phyloP scores from a whole-genome alignment of 352 stramenopile genomes.

The Pilasporangium apinafurcum region DNA sequence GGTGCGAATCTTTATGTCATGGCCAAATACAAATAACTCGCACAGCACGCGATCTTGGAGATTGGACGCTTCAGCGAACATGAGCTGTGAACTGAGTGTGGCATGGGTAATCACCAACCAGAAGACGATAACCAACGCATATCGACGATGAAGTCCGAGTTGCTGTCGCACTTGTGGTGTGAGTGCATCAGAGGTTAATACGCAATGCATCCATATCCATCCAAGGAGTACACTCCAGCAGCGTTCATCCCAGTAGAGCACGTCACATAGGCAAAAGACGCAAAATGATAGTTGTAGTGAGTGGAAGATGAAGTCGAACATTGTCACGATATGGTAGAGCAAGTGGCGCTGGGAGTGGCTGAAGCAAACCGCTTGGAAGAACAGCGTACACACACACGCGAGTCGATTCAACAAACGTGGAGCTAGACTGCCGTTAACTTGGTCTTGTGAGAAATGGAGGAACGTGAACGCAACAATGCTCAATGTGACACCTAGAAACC shows the following conservation, averaged over 20 bases:
- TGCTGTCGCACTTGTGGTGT: neutral
- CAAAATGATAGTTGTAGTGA: constrained; percentile 22
- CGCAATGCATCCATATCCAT: constrained; percentile 24
- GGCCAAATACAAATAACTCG: neutral
- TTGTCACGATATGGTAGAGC: constrained; percentile 18
- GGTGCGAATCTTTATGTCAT: neutral
- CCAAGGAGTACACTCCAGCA: constrained; percentile 5
- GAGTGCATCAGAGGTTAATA: constrained; percentile 19
- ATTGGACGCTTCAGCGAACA: neutral
- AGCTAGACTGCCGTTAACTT: constrained; percentile 3
- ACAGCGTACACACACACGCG: constrained; percentile 1
- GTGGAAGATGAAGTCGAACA: constrained; percentile 34
- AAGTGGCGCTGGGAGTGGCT: constrained; percentile 14
- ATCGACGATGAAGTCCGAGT: constrained; percentile 1
- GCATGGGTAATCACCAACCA: constrained; percentile 1
- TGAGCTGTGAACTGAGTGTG: neutral
- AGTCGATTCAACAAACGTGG: neutral
- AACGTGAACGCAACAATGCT: too few species aligned
- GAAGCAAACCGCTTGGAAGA: constrained; percentile 5
- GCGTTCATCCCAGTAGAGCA: constrained; percentile 20
- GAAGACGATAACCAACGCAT: neutral
- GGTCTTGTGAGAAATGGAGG: too few species aligned
- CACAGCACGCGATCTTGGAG: constrained; percentile 4
- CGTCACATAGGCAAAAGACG: constrained; percentile 18
- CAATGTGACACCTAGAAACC: too few species aligned